Evolutionary conservation across 2,329 filamentous ascomycete genomes (phyloP), one percentile per base, ranked within the genome.

Genomic region (Didymosphaeria variabile): DNA sequence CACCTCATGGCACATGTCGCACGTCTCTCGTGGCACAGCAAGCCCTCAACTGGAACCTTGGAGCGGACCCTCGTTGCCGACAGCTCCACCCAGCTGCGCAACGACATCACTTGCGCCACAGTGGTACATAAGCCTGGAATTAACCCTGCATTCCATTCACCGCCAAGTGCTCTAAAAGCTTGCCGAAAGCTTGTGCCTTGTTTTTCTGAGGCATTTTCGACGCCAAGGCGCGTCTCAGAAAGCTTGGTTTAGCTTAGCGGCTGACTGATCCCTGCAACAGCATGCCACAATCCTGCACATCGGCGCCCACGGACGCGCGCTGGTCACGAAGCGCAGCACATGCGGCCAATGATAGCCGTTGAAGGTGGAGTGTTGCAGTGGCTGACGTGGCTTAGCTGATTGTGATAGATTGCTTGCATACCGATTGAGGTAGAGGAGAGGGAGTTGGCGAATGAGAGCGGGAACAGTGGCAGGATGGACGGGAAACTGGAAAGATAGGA

Each of bases 111-210:
- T 17, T 32, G 2, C 32, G 56, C 51, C 59, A 58, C 59, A 55
- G 55, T 56, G 54, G 59, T 44, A 44, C 51, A 34, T 9, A 21
- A 19, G 4, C 38, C n/a, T 36, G 13, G 36, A 36, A 31, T 31
- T 13, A 32, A 32, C 42, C 42, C 21, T 32, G 38, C 44, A 40
- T 23, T 17, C 31, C 61, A 57, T 67, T 68, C 66, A 70, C 66
- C 23, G 70, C 71, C 70, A 75, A 76, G 72, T 49, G 19, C 1
- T 34, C 13, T 15, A 32, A 58, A 61, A 55, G 66, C 72, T 76
- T 74, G 66, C 58, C 60, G 55, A 70, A 40, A 61, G 73, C 72
- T 75, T 76, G 62, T 66, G 55, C 63, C 62, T 53, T 56, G 60
- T 15, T 53, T 31, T 40, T 58, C 34, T 72, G 71, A 55, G 72